A percentile compares a stretch with the other conserved stretches of the same genome.
phyloP scores from a whole-genome alignment of 2,329 filamentous ascomycete species.

The Amphichorda felina region DNA sequence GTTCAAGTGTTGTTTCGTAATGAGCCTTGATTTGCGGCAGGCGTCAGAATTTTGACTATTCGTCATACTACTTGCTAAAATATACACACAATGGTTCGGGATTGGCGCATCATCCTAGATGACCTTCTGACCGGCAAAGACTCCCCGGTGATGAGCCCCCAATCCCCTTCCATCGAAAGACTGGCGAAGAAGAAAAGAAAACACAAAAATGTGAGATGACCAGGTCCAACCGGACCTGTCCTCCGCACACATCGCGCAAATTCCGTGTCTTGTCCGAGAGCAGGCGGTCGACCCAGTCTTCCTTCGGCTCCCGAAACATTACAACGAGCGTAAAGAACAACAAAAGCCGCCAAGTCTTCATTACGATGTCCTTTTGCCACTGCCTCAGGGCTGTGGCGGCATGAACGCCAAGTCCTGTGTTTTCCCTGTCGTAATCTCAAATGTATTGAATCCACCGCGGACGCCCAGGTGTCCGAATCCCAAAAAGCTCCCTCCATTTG shows the following conservation, averaged over 20 bases:
- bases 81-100: background rate
- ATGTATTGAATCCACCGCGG: too few relatives aligned
- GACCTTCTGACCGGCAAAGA: background rate
- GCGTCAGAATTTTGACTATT: background rate
- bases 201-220: conserved; percentile 22
- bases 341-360: conserved; percentile 16
- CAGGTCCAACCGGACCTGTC: background rate
- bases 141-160: background rate
- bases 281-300: background rate
- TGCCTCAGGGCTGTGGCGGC: background rate
- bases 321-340: conserved; percentile 41
- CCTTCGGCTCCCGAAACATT: conserved; percentile 27
- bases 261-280: conserved; percentile 1
- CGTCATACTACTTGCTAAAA: too few relatives aligned
- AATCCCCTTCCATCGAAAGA: conserved; percentile 12
- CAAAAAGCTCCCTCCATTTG: too few relatives aligned
- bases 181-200: conserved; percentile 20
- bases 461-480: too few relatives aligned
- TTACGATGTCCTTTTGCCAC: conserved; percentile 5
- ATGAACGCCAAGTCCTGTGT: background rate
- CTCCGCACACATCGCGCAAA: background rate
- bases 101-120: background rate
- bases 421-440: too few relatives aligned
- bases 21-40: background rate
- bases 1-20: too few relatives aligned